A percentile compares a stretch with the other conserved stretches of the same genome.
phyloP scores from a whole-genome alignment of 2,329 filamentous ascomycete genomes.

The Colletotrichum spinosum region DNA sequence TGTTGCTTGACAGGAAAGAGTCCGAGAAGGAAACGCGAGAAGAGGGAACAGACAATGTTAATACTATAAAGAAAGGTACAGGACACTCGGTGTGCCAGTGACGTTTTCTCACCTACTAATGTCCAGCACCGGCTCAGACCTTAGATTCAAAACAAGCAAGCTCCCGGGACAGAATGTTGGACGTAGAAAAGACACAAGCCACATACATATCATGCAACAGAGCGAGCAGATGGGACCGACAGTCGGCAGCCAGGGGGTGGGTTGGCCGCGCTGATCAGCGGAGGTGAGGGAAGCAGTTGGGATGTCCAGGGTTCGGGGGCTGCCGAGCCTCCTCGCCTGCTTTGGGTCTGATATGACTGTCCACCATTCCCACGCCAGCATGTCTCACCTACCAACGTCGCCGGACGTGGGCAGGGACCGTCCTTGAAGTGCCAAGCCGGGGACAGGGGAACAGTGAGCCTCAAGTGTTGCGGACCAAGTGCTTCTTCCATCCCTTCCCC shows the following conservation, averaged over 20 bases:
- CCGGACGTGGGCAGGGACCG: constrained; percentile 28
- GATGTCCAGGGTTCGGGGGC: constrained; percentile 37
- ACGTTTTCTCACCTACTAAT: constrained; percentile 24
- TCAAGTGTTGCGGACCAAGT: constrained; percentile 20
- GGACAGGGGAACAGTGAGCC: constrained; percentile 23
- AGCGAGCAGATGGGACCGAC: constrained; percentile 34
- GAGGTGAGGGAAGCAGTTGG: constrained; percentile 25
- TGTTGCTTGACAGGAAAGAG: constrained; percentile 10
- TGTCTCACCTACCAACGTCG: constrained; percentile 37
- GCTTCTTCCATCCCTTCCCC: constrained; percentile 34
- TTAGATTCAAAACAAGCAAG: constrained; percentile 31
- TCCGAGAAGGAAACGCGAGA: neutral
- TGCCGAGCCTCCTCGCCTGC: constrained; percentile 30
- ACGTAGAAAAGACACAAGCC: constrained; percentile 31
- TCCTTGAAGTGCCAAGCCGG: constrained; percentile 21
- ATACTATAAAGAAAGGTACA: constrained; percentile 30
- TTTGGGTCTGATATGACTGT: constrained; percentile 35
- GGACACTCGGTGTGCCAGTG: constrained; percentile 12
- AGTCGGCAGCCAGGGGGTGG: constrained; percentile 15
- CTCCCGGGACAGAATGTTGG: constrained; percentile 29
- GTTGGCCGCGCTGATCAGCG: constrained; percentile 33
- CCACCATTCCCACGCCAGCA: constrained; percentile 32
- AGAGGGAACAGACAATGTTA: constrained; percentile 19
- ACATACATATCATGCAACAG: constrained; percentile 35
- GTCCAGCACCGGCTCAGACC: constrained; percentile 34